Evolutionary conservation across 1,284 basidiomycete species (phyloP), one percentile per base, ranked within the genome.

Genomic region (Melanopsichium pennsylvanicum): DNA sequence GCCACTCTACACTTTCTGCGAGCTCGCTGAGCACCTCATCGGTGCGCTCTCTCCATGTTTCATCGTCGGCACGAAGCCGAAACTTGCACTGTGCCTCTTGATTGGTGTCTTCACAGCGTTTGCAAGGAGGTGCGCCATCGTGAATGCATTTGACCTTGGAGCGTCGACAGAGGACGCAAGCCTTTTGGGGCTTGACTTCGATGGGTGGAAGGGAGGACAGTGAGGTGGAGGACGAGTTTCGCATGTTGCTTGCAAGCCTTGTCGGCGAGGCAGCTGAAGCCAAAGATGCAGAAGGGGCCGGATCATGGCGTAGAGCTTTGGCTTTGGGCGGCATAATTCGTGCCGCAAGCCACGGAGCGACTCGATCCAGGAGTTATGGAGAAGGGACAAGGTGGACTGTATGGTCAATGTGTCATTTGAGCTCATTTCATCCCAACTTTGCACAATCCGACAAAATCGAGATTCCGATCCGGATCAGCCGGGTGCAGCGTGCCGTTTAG

Each of bases 111-210:
- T 36, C 47, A 47, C 75, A 78, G 4, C 75, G 55, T 37, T 62
- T 59, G 49, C 75, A 78, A 13, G 75, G 75, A 7, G 74, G 74
- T 10, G 49, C 58, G 5, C 73, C 74, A 29, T 74, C 71, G 37
- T 78, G 69, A 18, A 74, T 61, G 21, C 75, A 78, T 27, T 74
- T 74, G 55, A 74, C 72, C 39, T 76, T 76, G 44, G 62, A 62
- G 9, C 70, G 38, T 12, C 74, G 57, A 41, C 74, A 76, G 3
- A 55, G 45, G 2, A 73, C 70, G 50, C 74, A 76, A 22, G 74
- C 74, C 38, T 72, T 73, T 37, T 76, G 74, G 5, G 67, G 72
- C 27, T 74, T 74, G 31, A 76, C 56, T 21, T 68, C 64, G 41
- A 68, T 63, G 0, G 46, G 60, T 13, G 60, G 60, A 19, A 63